phyloP scores from a whole-genome alignment of 2,329 filamentous ascomycete species.

The Ophiostoma ulmi region DNA sequence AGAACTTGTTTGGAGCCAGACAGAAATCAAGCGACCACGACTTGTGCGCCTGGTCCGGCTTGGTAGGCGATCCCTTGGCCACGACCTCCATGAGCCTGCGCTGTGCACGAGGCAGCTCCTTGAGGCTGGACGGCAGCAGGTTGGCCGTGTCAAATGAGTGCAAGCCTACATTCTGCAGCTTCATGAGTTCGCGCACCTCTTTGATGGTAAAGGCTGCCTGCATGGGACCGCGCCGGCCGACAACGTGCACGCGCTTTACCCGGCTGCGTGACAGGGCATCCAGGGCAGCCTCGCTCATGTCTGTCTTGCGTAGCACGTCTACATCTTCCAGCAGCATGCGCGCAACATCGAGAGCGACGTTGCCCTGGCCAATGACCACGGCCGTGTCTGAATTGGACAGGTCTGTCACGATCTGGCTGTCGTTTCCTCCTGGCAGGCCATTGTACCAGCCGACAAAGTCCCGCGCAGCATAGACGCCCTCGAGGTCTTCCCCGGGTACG shows the following conservation, averaged over 20 bases:
- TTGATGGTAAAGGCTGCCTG: constrained; percentile 97
- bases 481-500: constrained; percentile 72
- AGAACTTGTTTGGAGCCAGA: constrained; percentile 68
- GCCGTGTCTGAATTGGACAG: constrained; percentile 82
- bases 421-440: constrained; percentile 74
- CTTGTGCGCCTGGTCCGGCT: constrained; percentile 48
- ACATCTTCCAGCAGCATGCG: constrained; percentile 76
- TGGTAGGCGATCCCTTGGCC: constrained; percentile 61
- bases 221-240: constrained; percentile 82
- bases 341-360: constrained; percentile 91
- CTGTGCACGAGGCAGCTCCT: constrained; percentile 67
- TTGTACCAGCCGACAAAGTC: constrained; percentile 99
- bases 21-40: constrained; percentile 85
- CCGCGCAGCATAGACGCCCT: constrained; percentile 78
- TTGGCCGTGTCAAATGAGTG: constrained; percentile 58
- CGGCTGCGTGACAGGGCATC: constrained; percentile 66
- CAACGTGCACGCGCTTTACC: constrained; percentile 75
- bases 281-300: constrained; percentile 82
- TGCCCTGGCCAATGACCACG: constrained; percentile 87
- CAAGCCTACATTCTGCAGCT: constrained; percentile 67
- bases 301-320: constrained; percentile 69
- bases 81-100: constrained; percentile 77
- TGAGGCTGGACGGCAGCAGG: constrained; percentile 62
- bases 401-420: constrained; percentile 50
- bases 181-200: constrained; percentile 82